Evolutionary conservation across 106 monocot genomes (phyloP).

Genomic region (Allium cepa): DNA sequence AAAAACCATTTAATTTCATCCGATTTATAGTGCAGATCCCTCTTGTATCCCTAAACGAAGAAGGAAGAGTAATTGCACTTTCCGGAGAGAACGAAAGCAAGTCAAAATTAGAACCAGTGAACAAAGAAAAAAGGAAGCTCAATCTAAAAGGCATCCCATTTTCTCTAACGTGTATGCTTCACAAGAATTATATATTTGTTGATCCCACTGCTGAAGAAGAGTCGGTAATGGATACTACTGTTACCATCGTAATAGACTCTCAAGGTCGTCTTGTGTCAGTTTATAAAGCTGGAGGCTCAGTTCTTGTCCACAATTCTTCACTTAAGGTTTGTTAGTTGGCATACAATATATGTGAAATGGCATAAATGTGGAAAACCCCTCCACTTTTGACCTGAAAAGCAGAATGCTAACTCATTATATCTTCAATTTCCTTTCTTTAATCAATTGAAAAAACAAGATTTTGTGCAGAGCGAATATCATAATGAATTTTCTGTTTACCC

Average conservation of each 20-base stretch:
- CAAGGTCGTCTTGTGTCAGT: constrained; percentile 36
- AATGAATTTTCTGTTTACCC: too few species aligned
- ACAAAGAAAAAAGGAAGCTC: constrained; percentile 87
- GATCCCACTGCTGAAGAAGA: constrained; percentile 96
- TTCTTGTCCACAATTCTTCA: constrained; percentile 36
- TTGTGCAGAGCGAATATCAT: too few species aligned
- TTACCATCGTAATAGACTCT: constrained; percentile 53
- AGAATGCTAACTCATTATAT: too few species aligned
- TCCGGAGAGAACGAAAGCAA: constrained; percentile 43
- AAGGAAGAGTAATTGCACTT: constrained; percentile 71
- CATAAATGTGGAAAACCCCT: too few species aligned
- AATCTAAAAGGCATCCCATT: constrained; percentile 43
- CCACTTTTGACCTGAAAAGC: too few species aligned
- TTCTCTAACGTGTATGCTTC: constrained; percentile 78
- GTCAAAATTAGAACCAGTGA: constrained; percentile 51
- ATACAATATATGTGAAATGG: too few species aligned
- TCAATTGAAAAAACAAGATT: too few species aligned
- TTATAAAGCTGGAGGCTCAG: constrained; percentile 73
- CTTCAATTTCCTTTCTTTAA: too few species aligned
- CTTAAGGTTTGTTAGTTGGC: constrained; percentile 30
- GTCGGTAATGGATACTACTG: constrained; percentile 64
- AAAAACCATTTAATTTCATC: constrained; percentile 1
- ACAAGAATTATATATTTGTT: constrained; percentile 64
- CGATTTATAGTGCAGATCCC: constrained; percentile 78
- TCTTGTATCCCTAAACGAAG: constrained; percentile 81